These are phyloP conservation scores for Lomentospora prolificans DNA, from an alignment of 2,329 filamentous ascomycete genomes.

Conservation along the genomic window DNA sequence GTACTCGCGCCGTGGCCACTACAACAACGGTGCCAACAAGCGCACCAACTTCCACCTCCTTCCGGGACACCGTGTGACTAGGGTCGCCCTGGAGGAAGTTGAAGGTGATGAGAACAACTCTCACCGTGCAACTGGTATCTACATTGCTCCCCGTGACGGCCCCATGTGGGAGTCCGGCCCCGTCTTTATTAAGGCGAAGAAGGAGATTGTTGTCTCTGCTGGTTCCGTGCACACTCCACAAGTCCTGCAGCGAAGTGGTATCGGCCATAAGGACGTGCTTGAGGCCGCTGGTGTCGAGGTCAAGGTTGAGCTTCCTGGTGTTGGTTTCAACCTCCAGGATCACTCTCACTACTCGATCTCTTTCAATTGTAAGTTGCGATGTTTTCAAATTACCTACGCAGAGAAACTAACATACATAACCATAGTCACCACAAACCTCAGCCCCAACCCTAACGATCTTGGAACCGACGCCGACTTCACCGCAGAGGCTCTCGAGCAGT, in stretches of 20 bases:
- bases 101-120: constrained; percentile 1
- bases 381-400: too few relatives aligned
- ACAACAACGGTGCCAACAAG: constrained; percentile 14
- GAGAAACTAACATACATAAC: constrained; percentile 9
- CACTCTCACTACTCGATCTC: constrained; percentile 19
- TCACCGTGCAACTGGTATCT: constrained; percentile 7
- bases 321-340: constrained; percentile 52
- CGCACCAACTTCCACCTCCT: constrained; percentile 12
- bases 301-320: constrained; percentile 46
- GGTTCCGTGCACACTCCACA: constrained; percentile 32
- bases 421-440: constrained; percentile 5
- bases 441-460: constrained; percentile 1
- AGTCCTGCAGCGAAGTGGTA: constrained; percentile 31
- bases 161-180: constrained; percentile 7
- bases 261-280: constrained; percentile 25
- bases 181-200: constrained; percentile 13
- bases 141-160: constrained; percentile 10
- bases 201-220: constrained; percentile 31
- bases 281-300: constrained; percentile 36
- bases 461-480: not conserved
- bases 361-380: constrained; percentile 10
- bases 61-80: constrained; percentile 11
- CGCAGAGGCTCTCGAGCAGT: constrained; percentile 1
- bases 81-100: constrained; percentile 7
- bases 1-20: constrained; percentile 20